These are phyloP conservation scores for Ogataea corticis DNA, from an alignment of 805 yeast genomes.

Conservation along the genomic window DNA sequence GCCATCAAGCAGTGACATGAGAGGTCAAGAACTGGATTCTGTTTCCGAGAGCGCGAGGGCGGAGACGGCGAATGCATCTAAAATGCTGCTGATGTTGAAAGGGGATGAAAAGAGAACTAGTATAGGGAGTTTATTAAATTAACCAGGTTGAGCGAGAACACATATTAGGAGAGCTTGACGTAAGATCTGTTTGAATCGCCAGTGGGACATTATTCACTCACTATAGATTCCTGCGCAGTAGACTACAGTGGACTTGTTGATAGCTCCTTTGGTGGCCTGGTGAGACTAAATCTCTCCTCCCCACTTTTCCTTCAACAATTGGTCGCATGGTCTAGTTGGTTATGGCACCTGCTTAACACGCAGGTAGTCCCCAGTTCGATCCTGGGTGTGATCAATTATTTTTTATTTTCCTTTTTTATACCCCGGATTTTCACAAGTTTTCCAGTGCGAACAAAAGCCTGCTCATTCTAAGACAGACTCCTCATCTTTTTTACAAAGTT, in stretches of 20 bases:
- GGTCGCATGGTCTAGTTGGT: slow-evolving; percentile 99
- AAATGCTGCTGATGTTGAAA: slow-evolving; percentile 22
- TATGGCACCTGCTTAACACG: slow-evolving; percentile 99
- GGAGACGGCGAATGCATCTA: slow-evolving; percentile 18
- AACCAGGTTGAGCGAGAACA: neutral
- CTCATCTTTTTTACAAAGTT: no score
- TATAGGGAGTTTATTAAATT: slow-evolving; percentile 22
- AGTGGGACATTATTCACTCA: no score
- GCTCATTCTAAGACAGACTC: no score
- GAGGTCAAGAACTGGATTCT: no score
- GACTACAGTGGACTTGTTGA: no score
- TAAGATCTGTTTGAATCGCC: no score
- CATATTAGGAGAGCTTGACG: no score
- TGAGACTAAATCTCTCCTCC: no score
- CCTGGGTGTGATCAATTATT: slow-evolving; percentile 96
- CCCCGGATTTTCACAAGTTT: neutral
- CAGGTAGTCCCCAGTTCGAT: slow-evolving; percentile 99
- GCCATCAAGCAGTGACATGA: no score
- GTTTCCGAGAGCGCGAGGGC: slow-evolving; percentile 1
- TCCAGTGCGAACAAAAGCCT: no score
- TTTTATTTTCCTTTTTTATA: slow-evolving; percentile 25
- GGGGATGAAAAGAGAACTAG: slow-evolving; percentile 19
- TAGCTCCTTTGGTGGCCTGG: no score
- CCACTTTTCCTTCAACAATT: slow-evolving; percentile 22
- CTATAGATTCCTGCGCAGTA: no score